phyloP scores from a whole-genome alignment of 805 yeast genomes.

The Yarrowia osloensis region DNA sequence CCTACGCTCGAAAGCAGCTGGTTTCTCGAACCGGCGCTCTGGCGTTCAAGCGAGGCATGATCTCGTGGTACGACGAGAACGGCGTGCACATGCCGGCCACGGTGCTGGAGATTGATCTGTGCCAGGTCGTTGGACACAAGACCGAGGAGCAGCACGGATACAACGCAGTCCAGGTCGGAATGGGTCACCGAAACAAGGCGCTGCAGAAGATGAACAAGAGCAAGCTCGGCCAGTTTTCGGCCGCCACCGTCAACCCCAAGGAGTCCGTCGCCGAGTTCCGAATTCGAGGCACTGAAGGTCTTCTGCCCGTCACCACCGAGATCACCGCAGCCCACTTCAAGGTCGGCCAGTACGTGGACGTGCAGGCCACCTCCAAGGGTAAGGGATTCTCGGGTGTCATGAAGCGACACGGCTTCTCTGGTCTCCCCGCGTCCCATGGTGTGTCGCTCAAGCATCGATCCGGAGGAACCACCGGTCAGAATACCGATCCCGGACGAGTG shows the following conservation, averaged over 20 bases:
- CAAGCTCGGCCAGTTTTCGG: constrained; percentile 72
- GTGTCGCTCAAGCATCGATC: constrained; percentile 89
- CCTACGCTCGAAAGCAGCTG: constrained; percentile 70
- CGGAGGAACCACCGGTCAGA: constrained; percentile 96
- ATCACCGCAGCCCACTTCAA: constrained; percentile 81
- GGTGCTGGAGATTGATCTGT: constrained; percentile 80
- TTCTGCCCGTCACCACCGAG: constrained; percentile 75
- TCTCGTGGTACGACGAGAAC: constrained; percentile 65
- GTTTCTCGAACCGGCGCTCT: constrained; percentile 80
- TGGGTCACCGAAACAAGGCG: constrained; percentile 77
- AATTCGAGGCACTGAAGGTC: constrained; percentile 63
- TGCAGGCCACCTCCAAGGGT: constrained; percentile 80
- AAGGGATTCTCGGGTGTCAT: constrained; percentile 98
- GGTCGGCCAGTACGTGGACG: constrained; percentile 80
- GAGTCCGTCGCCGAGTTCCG: constrained; percentile 73
- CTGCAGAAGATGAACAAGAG: constrained; percentile 63
- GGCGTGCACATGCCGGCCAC: constrained; percentile 83
- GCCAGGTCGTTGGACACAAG: constrained; percentile 78
- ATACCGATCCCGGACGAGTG: constrained; percentile 94
- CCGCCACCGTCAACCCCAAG: constrained; percentile 85
- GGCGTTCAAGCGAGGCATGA: constrained; percentile 88
- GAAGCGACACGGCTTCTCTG: constrained; percentile 89
- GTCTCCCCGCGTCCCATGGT: constrained; percentile 94
- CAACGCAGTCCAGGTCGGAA: constrained; percentile 64
- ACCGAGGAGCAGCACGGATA: constrained; percentile 76